Percentiles rank a stretch among this genome's conserved stretches.
Conservation (phyloP, 192 early-diverging fungal species). For the Mortierella antarctica region DNA sequence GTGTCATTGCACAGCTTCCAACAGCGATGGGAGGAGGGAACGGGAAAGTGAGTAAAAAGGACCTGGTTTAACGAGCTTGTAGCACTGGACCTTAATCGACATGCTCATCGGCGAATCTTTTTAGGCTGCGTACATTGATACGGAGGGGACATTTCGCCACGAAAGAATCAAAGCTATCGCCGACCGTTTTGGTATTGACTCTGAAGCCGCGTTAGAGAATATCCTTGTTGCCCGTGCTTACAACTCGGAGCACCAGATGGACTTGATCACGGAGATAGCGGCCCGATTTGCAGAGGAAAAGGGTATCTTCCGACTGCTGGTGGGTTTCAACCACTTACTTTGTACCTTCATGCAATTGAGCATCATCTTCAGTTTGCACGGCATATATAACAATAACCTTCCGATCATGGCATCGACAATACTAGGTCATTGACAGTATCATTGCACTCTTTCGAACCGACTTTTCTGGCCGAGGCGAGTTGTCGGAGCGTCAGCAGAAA, state of each 20-base stretch:
- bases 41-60: constrained; percentile 65
- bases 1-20: constrained; percentile 82
- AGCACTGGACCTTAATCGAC: background rate
- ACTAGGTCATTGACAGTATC: constrained; percentile 79
- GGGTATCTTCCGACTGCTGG: constrained; percentile 67
- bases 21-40: constrained; percentile 76
- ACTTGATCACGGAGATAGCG: constrained; percentile 78
- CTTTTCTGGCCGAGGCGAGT: constrained; percentile 86
- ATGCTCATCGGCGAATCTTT: background rate
- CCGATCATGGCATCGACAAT: background rate
- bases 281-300: constrained; percentile 77
- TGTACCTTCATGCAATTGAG: background rate
- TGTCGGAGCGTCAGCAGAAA: constrained; percentile 87
- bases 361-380: background rate
- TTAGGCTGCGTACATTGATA: constrained; percentile 63
- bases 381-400: background rate
- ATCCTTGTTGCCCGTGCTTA: constrained; percentile 83
- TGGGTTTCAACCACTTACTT: constrained; percentile 13
- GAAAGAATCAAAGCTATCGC: constrained; percentile 83
- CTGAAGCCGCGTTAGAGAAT: constrained; percentile 77
- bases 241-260: constrained; percentile 88
- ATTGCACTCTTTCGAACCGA: constrained; percentile 87
- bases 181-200: constrained; percentile 70
- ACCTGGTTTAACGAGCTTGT: background rate
- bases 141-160: constrained; percentile 84